Conservation (phyloP, 331 rosid species). For the Telfairia occidentalis region DNA sequence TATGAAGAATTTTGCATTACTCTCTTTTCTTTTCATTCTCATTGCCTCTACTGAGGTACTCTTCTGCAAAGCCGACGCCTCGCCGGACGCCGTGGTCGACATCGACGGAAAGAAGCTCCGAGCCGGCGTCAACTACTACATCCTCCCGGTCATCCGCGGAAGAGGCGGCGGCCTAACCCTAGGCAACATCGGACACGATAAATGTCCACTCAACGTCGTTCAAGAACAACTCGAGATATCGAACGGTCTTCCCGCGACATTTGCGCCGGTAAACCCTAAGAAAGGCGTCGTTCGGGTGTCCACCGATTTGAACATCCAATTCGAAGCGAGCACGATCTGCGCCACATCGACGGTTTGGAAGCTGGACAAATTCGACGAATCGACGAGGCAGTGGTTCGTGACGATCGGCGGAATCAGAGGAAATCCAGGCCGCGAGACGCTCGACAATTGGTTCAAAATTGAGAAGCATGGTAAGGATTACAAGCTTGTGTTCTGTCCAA, state of each 20-base stretch:
- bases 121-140: constrained; percentile 31
- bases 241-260: constrained; percentile 29
- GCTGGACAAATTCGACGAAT: constrained; percentile 23
- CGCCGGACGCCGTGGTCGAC: constrained; percentile 39
- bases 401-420: constrained; percentile 41
- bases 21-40: not conserved
- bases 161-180: constrained; percentile 37
- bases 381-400: constrained; percentile 35
- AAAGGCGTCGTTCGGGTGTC: constrained; percentile 25
- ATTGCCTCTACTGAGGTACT: not conserved
- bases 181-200: constrained; percentile 10
- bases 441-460: constrained; percentile 46
- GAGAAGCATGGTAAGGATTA: constrained; percentile 29
- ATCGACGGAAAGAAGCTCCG: constrained; percentile 27
- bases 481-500: constrained; percentile 37
- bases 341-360: constrained; percentile 37
- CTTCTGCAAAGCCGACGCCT: constrained; percentile 17
- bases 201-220: constrained; percentile 38
- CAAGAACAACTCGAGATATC: constrained; percentile 28
- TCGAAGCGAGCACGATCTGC: constrained; percentile 16
- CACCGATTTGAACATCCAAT: constrained; percentile 36
- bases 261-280: constrained; percentile 23
- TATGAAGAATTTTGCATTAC: not conserved
- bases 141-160: constrained; percentile 32
- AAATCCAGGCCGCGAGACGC: constrained; percentile 30